A percentile compares a stretch with the other conserved stretches of the same genome.
These are phyloP conservation scores for Sporisorium reilianum DNA, from an alignment of 1,284 basidiomycete species.

Conservation along the genomic window DNA sequence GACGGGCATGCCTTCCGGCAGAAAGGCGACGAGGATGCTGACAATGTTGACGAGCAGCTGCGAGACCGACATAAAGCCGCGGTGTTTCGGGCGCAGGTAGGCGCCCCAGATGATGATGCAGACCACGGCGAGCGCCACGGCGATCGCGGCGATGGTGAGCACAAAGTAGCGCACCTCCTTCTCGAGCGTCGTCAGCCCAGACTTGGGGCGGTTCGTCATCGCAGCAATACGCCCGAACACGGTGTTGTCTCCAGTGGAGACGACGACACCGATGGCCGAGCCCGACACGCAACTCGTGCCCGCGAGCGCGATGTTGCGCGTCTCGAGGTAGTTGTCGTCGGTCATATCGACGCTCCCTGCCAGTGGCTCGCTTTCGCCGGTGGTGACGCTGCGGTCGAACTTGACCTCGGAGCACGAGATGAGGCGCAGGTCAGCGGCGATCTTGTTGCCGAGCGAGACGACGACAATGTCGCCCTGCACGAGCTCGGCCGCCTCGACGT, in stretches of 20 bases:
- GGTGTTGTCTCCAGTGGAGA: slow-evolving; percentile 75
- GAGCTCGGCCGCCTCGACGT: slow-evolving; percentile 76
- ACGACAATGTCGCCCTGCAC: slow-evolving; percentile 78
- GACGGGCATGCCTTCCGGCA: slow-evolving; percentile 77
- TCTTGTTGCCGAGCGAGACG: slow-evolving; percentile 70
- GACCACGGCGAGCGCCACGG: slow-evolving; percentile 72
- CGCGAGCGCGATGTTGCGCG: slow-evolving; percentile 76
- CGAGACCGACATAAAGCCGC: slow-evolving; percentile 74
- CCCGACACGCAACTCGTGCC: slow-evolving; percentile 78
- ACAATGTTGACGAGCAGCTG: slow-evolving; percentile 74
- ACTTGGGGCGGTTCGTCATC: slow-evolving; percentile 36
- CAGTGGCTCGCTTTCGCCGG: slow-evolving; percentile 75
- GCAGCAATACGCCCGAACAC: slow-evolving; percentile 71
- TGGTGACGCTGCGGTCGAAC: slow-evolving; percentile 76
- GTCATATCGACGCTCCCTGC: slow-evolving; percentile 73
- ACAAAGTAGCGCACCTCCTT: slow-evolving; percentile 72
- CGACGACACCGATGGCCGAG: slow-evolving; percentile 73
- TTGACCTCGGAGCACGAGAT: slow-evolving; percentile 72
- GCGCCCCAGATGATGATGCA: slow-evolving; percentile 74
- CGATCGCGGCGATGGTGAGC: slow-evolving; percentile 72
- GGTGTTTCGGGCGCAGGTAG: slow-evolving; percentile 72
- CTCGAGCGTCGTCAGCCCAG: slow-evolving; percentile 74
- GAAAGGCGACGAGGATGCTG: slow-evolving; percentile 79
- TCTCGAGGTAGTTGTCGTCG: slow-evolving; percentile 73
- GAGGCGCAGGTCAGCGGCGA: slow-evolving; percentile 72